These are phyloP conservation scores for Aspergillus neoniger DNA, from an alignment of 2,329 filamentous ascomycete species.

Conservation along the genomic window DNA sequence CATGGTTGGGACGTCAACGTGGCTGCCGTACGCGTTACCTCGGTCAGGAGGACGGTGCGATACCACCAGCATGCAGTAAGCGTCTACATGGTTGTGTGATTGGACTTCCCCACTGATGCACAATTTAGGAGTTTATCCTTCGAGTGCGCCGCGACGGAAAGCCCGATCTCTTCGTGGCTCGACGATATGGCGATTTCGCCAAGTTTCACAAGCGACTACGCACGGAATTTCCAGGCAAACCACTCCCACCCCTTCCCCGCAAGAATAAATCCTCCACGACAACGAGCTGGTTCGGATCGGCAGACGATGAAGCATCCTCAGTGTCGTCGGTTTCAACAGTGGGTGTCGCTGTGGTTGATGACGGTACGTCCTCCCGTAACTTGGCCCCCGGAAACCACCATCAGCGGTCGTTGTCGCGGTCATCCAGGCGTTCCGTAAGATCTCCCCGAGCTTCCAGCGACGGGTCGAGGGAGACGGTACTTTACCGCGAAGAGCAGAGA, in stretches of 20 bases:
- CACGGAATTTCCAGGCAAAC: conserved; percentile 84
- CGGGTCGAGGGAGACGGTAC: conserved; percentile 49
- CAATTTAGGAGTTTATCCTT: conserved; percentile 78
- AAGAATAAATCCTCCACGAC: conserved; percentile 85
- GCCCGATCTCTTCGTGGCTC: conserved; percentile 75
- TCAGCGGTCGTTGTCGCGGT: conserved; percentile 32
- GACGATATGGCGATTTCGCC: conserved; percentile 85
- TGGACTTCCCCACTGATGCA: conserved; percentile 7
- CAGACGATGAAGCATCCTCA: conserved; percentile 73
- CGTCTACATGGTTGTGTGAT: conserved; percentile 14
- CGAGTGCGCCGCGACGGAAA: conserved; percentile 78
- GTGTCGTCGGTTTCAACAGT: conserved; percentile 78
- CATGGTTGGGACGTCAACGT: conserved; percentile 98
- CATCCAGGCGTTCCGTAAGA: conserved; percentile 31
- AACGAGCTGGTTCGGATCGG: conserved; percentile 59
- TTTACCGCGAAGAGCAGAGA: conserved; percentile 86
- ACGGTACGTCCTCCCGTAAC: conserved; percentile 35
- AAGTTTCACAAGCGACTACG: conserved; percentile 77
- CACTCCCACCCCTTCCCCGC: conserved; percentile 80
- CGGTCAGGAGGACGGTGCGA: conserved; percentile 80
- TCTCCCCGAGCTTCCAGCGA: conserved; percentile 47
- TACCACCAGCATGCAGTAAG: conserved; percentile 88
- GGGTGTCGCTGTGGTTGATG: conserved; percentile 50
- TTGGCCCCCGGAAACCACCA: conserved; percentile 31
- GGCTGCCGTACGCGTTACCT: conserved; percentile 78